Evolutionary conservation across 106 monocot genomes (phyloP).

Genomic region (Allium sativum): DNA sequence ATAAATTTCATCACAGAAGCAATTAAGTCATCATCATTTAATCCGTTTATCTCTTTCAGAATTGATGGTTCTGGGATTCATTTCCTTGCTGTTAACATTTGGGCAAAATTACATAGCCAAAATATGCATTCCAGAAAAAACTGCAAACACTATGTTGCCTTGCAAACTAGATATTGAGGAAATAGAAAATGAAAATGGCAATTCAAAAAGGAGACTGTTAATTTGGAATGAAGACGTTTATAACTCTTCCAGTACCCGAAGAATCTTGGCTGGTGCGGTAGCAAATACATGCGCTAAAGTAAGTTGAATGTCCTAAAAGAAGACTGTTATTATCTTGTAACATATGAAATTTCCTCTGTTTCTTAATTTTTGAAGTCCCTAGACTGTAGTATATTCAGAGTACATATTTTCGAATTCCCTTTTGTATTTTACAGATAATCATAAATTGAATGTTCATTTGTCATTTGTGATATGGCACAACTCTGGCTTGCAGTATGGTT

Average conservation of each 20-base stretch:
- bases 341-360: no score
- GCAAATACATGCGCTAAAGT: slow-evolving; percentile 19
- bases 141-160: slow-evolving; percentile 74
- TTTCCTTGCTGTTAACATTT: slow-evolving; percentile 79
- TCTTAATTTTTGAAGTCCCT: no score
- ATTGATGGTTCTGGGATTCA: slow-evolving; percentile 93
- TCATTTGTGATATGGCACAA: not conserved
- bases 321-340: no score
- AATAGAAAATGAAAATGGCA: slow-evolving; percentile 9
- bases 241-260: slow-evolving; percentile 2
- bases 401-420: no score
- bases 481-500: not conserved
- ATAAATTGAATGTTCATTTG: not conserved
- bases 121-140: slow-evolving; percentile 65
- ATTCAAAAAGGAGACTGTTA: slow-evolving; percentile 10
- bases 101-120: slow-evolving; percentile 59
- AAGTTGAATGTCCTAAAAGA: slow-evolving; percentile 1
- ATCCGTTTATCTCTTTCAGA: slow-evolving; percentile 27
- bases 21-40: not conserved
- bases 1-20: not conserved
- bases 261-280: slow-evolving; percentile 10
- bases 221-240: slow-evolving; percentile 9
- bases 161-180: slow-evolving; percentile 19
- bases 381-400: no score
- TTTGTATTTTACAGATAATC: no score